Base-by-base conservation (phyloP, 2,329 filamentous ascomycete genomes). In the Pyrenophora teres region DNA sequence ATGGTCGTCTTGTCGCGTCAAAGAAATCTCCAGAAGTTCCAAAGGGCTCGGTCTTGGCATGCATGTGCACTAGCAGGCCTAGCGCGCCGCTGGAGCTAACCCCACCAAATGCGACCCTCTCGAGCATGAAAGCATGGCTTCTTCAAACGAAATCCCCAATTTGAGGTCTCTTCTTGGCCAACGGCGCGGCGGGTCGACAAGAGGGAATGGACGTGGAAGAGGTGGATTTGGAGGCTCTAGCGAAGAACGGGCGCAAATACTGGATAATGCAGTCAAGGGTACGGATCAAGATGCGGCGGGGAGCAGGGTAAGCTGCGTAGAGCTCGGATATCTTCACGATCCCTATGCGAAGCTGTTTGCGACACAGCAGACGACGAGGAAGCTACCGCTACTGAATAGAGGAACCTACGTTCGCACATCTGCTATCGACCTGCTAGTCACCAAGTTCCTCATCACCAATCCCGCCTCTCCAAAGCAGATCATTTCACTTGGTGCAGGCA, bases 221-320 rank as follows among this genome's bases (percentile, higher is more conserved):
- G 65, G 64, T 15, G 54, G 64, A 4, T 15, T 46, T 8, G 60
- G 57, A 41, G 21, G 53, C 41, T 60, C 59, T 3, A 56, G 69
- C 46, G 67, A 72, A 44, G 64, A 71, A 38, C 61, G 65, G 19
- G 69, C 74, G 50, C 64, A 64, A 8, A 70, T 71, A 42, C 86
- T 87, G 62, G 92, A 97, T 74, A 79, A 81, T 52, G 83, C 88
- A 35, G 87, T 99, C 50, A 93, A 96, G 73, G 86, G 87, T 57
- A 99, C 94, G 3, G 94, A 99, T 74, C 87, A 87, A 54, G 94
- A 99, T 77, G 94, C 94, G 21, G 90, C 90, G 52, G 85, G 91
- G 36, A 96, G 92, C 25, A 85, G 94, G 31, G 78, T 96, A 74
- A 97, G 92, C 71, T 93, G 93, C 10, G 91, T 97, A 13, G 83